Base-by-base conservation (phyloP, 306 rosid genomes). In the Gastrolobium bilobum region DNA sequence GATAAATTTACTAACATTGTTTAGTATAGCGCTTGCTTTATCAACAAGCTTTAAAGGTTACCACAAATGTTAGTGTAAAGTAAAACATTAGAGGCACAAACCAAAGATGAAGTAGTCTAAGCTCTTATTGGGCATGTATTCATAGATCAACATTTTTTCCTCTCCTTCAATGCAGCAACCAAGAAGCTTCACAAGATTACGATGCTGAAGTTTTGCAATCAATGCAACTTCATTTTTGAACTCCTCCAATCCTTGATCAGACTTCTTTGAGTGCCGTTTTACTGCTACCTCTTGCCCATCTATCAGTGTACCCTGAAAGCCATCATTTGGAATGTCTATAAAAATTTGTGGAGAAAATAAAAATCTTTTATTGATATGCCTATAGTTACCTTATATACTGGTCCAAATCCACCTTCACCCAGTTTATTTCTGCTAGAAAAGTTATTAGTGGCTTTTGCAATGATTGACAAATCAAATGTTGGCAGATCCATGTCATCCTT, bases 391-490 rank as follows among this genome's bases (percentile, higher is more conserved):
- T 64, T 83, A 71, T 88, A 83, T 1, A 88, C 89, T n/a, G 82
- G 30, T 68, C 91, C 91, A 37, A 81, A 88, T 54, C 92, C 90
- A 59, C 85, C 88, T 79, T 82, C 80, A 20, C 91, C 89, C 2
- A 88, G 82, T 78, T 70, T 82, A 33, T 63, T 85, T 43, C 38
- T 51, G 6, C 52, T 38, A 38, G 87, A 82, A 79, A 88, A 88
- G 38, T 65, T 57, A 53, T 65, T 40, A 10, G 89, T 88, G 52
- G 89, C 91, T 52, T 57, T 75, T 68, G 63, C 62, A 48, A 86
- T 54, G n/a, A 66, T 64, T 71, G 84, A 47, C 7, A 81, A 73
- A 75, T 71, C 80, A 58, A 86, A 83, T 39, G 69, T 14, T 3
- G 84, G 83, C 8, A 88, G 59, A 51, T 83, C 91, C 29, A 73